A percentile compares a stretch with the other conserved stretches of the same genome.
Conservation (phyloP, 768 basidiomycete genomes). For the Lactarius pseudohatsudake region DNA sequence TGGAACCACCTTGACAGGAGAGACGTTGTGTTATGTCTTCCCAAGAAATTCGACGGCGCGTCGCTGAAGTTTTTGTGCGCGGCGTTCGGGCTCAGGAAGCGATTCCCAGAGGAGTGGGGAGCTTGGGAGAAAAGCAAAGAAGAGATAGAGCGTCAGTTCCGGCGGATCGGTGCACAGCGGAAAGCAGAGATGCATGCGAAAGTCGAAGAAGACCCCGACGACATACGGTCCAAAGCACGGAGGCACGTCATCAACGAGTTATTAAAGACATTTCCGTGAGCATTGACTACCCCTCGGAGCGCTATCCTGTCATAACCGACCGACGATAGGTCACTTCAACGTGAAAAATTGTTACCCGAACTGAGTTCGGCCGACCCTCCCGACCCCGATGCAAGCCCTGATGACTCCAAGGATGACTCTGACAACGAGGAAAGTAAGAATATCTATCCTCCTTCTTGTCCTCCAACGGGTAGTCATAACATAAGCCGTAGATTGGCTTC, state of each 20-base stretch:
- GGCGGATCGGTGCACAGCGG: not conserved
- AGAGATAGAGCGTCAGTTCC: not conserved
- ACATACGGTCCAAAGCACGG: not conserved
- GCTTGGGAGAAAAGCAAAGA: slow-evolving; percentile 1
- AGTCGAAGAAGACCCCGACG: not conserved
- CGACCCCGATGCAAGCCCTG: too few species aligned
- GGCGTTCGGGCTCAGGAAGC: not conserved
- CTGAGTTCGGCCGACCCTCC: not conserved
- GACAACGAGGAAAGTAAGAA: not conserved
- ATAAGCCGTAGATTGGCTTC: slow-evolving; percentile 4
- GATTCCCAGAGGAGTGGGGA: slow-evolving; percentile 5
- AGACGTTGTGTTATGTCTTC: slow-evolving; percentile 14
- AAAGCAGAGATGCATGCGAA: not conserved
- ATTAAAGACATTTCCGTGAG: slow-evolving; percentile 17
- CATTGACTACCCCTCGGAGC: not conserved
- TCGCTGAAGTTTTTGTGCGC: not conserved
- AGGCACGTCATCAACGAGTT: slow-evolving; percentile 5
- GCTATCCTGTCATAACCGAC: not conserved
- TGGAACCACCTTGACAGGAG: not conserved
- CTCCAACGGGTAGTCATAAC: not conserved
- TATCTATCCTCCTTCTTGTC: too few species aligned
- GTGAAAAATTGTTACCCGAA: slow-evolving; percentile 1
- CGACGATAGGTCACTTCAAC: slow-evolving; percentile 4
- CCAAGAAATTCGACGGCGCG: slow-evolving; percentile 4
- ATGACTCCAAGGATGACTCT: not conserved